phyloP scores from a whole-genome alignment of 768 basidiomycete species.

The Kwoniella heveanensis region DNA sequence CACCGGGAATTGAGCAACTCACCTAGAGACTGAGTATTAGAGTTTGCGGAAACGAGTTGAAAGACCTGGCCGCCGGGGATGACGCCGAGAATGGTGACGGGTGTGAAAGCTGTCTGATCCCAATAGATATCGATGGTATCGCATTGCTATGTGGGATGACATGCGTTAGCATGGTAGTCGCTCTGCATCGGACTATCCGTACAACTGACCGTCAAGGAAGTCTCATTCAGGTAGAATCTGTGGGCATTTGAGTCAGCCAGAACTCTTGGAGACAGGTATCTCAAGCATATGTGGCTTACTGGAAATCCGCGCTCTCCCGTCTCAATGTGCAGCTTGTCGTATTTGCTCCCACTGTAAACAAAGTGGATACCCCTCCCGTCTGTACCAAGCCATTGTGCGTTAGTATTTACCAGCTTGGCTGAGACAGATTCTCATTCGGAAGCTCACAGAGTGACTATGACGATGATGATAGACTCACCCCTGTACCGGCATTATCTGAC shows the following conservation, averaged over 20 bases:
- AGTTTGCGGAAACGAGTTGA: constrained; percentile 57
- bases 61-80: constrained; percentile 67
- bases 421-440: no score
- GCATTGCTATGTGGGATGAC: constrained; percentile 34
- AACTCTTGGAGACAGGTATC: no score
- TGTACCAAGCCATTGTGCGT: constrained; percentile 4
- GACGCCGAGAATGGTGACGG: constrained; percentile 60
- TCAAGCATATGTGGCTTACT: constrained; percentile 19
- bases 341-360: constrained; percentile 29
- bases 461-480: constrained; percentile 30
- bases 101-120: constrained; percentile 38
- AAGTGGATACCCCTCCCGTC: constrained; percentile 44
- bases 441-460: no score
- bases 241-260: background rate
- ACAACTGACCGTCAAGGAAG: constrained; percentile 35
- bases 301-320: constrained; percentile 34
- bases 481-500: constrained; percentile 44
- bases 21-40: constrained; percentile 52
- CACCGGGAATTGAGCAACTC: constrained; percentile 3
- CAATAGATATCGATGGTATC: constrained; percentile 40
- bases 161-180: background rate
- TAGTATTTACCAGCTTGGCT: no score
- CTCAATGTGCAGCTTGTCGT: constrained; percentile 31
- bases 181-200: no score
- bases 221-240: constrained; percentile 49